phyloP scores from a whole-genome alignment of 2,329 filamentous ascomycete genomes.

The Pseudogymnoascus sp. region DNA sequence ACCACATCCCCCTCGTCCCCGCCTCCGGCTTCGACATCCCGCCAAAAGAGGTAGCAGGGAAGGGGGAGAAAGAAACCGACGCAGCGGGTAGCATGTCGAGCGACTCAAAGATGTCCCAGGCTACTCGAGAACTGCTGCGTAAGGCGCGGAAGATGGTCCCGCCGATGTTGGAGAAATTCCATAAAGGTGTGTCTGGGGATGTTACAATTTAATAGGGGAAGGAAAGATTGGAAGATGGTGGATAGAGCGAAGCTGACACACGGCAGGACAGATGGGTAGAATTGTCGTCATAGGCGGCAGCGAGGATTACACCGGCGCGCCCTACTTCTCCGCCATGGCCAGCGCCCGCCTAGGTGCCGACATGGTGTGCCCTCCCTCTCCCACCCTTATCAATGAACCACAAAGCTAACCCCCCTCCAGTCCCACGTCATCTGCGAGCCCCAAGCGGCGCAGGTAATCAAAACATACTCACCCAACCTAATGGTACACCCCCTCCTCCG shows the following conservation, averaged over 20 bases:
- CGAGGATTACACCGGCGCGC: constrained; percentile 92
- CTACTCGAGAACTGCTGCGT: constrained; percentile 65
- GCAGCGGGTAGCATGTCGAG: constrained; percentile 19
- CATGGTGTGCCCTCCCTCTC: constrained; percentile 49
- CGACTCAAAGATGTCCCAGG: constrained; percentile 49
- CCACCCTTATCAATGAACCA: not conserved
- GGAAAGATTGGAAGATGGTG: not conserved
- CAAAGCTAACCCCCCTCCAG: constrained; percentile 34
- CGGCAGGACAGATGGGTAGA: constrained; percentile 78
- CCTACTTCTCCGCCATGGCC: constrained; percentile 97
- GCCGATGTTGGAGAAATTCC: constrained; percentile 89
- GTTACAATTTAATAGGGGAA: not conserved
- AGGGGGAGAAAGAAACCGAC: not conserved
- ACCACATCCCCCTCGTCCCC: constrained; percentile 6
- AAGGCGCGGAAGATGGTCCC: constrained; percentile 87
- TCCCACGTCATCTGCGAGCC: constrained; percentile 95
- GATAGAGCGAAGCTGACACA: not conserved
- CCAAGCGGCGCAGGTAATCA: constrained; percentile 79
- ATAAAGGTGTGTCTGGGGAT: constrained; percentile 64
- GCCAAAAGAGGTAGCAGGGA: not conserved
- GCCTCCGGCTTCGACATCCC: not conserved
- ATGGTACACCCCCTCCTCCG: constrained; percentile 98
- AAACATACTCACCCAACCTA: constrained; percentile 93
- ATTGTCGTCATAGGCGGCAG: constrained; percentile 92
- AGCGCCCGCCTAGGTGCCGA: constrained; percentile 84